Percentiles rank a stretch among this genome's conserved stretches.
phyloP scores from a whole-genome alignment of 2,329 filamentous ascomycete species.

The Cytospora chrysosperma region DNA sequence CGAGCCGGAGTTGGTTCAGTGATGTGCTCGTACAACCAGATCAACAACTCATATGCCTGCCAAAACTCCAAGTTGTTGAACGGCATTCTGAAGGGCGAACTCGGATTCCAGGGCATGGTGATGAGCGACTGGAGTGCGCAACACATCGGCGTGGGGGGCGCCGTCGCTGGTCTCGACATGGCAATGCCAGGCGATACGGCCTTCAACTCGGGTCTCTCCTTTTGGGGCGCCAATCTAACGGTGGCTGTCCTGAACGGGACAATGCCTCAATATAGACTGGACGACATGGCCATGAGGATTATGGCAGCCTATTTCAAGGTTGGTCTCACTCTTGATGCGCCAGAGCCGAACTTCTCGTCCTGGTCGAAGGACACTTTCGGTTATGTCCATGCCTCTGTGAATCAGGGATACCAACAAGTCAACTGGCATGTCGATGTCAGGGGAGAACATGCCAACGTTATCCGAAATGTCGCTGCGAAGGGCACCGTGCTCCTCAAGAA shows the following conservation, averaged over 20 bases:
- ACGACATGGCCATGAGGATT: slow-evolving; percentile 89
- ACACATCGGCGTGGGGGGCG: slow-evolving; percentile 64
- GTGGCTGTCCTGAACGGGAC: slow-evolving; percentile 87
- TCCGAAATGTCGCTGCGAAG: slow-evolving; percentile 74
- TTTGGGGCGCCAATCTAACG: slow-evolving; percentile 86
- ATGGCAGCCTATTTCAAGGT: slow-evolving; percentile 70
- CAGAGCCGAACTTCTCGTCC: slow-evolving; percentile 77
- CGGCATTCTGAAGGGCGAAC: slow-evolving; percentile 61
- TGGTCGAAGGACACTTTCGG: slow-evolving; percentile 80
- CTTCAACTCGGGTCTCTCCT: slow-evolving; percentile 72
- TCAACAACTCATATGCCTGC: slow-evolving; percentile 66
- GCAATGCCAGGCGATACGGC: slow-evolving; percentile 81
- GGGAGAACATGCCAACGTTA: slow-evolving; percentile 66
- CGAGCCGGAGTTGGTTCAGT: slow-evolving; percentile 50
- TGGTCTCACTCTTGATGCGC: slow-evolving; percentile 50
- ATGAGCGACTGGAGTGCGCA: slow-evolving; percentile 63
- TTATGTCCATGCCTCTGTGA: slow-evolving; percentile 62
- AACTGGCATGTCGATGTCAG: slow-evolving; percentile 86
- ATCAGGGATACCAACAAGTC: slow-evolving; percentile 64
- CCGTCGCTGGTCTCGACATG: slow-evolving; percentile 72
- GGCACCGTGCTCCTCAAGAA: slow-evolving; percentile 93
- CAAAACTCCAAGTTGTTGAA: slow-evolving; percentile 65
- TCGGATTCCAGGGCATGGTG: slow-evolving; percentile 66
- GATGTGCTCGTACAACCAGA: slow-evolving; percentile 59
- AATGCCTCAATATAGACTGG: slow-evolving; percentile 79